phyloP scores from a whole-genome alignment of 2,329 filamentous ascomycete species.

The Anisogramma anomala region DNA sequence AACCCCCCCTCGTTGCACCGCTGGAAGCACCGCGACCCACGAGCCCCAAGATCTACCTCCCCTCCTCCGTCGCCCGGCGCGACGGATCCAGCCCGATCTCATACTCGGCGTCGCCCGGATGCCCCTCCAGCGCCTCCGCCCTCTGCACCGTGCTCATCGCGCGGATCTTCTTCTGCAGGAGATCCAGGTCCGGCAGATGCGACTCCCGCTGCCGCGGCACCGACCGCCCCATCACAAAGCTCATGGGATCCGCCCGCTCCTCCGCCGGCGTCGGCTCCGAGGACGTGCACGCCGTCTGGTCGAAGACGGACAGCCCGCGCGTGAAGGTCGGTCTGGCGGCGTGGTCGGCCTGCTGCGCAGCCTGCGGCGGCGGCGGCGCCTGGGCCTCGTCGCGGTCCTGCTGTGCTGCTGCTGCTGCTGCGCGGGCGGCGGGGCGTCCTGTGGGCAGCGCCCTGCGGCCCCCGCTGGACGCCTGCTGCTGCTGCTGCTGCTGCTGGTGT shows the following conservation, averaged over 20 bases:
- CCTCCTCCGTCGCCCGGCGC: slow-evolving; percentile 2
- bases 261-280: slow-evolving; percentile 7
- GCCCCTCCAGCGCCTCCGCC: slow-evolving; percentile 1
- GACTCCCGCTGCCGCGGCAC: slow-evolving; percentile 8
- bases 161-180: neutral
- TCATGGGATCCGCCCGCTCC: slow-evolving; percentile 5
- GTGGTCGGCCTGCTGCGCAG: slow-evolving; percentile 2
- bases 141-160: slow-evolving; percentile 1
- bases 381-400: slow-evolving; percentile 9
- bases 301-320: slow-evolving; percentile 7
- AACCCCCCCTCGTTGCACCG: too few relatives aligned
- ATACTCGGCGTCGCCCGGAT: neutral
- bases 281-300: slow-evolving; percentile 10
- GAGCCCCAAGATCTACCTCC: neutral
- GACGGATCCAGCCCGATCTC: neutral
- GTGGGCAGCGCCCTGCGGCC: neutral
- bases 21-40: neutral
- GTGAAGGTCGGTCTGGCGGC: slow-evolving; percentile 7
- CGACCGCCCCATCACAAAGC: slow-evolving; percentile 2
- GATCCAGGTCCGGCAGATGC: slow-evolving; percentile 8
- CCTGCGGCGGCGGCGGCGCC: neutral
- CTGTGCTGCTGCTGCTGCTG: neutral
- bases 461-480: neutral
- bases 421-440: neutral
- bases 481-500: neutral